Base-by-base conservation (phyloP, 805 yeast genomes). In the Tetrapisispora nanseiensis region DNA sequence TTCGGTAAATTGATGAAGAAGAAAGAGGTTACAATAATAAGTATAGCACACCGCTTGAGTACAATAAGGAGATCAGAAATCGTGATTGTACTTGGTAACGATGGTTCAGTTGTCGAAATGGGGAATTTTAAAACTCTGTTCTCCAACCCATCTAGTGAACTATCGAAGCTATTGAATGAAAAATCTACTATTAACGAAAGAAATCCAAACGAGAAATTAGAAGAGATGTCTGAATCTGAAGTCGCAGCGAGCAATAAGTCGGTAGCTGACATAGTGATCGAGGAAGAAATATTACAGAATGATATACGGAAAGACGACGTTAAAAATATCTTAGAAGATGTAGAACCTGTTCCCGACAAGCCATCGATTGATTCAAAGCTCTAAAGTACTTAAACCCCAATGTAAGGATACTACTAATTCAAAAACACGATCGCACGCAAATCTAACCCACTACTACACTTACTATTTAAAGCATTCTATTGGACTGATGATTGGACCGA, bases 21-120 rank as follows among this genome's bases (percentile, higher is more conserved):
- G 23, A 75, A 77, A 39, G 68, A 78, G 16, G 62, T 79, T 37
- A 90, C 97, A 0, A 78, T 87, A 3, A 84, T 92, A 34, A 82
- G 94, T 42, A 89, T 92, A 53, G 97, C 97, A 2, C 98, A 90
- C 61, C 72, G 97, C 51, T 68, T 89, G 45, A 82, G 95, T 18
- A 92, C 98, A 0, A 92, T 92, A 44, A 76, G 80, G 51, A 78
- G 89, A 63, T 83, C 95, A 43, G 87, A 86, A 47, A 71, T 82
- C 47, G 78, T 90, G 12, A 78, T 92, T 48, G 97, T 92, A 4
- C 68, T 92, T 29, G 89, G 86, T 35, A 69, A 75, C 40, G 82
- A 86, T 33, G 95, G 95, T 13, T 75, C 74, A 39, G 92, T 86
- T 36, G 86, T 80, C 6, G 95, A 85, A 61, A 73, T 72, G 42